Percentiles rank a stretch among this genome's conserved stretches.
Evolutionary conservation across 2,329 filamentous ascomycete species (phyloP).

Genomic region (Fusarium subtropicale): DNA sequence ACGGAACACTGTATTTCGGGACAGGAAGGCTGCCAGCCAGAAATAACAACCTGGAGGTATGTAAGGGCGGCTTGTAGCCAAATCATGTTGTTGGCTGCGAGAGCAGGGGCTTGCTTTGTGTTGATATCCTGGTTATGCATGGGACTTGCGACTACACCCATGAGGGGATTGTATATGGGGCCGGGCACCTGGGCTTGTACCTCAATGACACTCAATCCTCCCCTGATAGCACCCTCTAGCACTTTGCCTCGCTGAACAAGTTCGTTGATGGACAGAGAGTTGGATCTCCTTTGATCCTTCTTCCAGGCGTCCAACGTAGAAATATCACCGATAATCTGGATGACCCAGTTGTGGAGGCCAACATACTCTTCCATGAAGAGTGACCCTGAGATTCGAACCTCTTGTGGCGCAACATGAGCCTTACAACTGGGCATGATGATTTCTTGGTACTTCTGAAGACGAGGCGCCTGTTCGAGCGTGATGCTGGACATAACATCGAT

Average conservation of each 20-base stretch:
- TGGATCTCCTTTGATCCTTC: constrained; percentile 56
- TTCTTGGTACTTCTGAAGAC: constrained; percentile 57
- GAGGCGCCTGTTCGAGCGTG: constrained; percentile 56
- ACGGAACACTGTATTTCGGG: constrained; percentile 55
- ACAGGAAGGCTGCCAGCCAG: constrained; percentile 63
- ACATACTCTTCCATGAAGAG: constrained; percentile 63
- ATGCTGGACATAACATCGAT: constrained; percentile 64
- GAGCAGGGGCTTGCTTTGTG: constrained; percentile 37
- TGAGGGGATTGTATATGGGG: constrained; percentile 13
- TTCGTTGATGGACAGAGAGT: constrained; percentile 59
- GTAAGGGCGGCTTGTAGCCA: constrained; percentile 62
- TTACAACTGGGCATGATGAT: constrained; percentile 53
- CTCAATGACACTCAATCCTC: constrained; percentile 50
- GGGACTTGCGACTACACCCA: constrained; percentile 39
- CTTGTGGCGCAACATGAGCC: constrained; percentile 22
- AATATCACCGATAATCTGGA: constrained; percentile 66
- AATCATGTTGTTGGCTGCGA: constrained; percentile 52
- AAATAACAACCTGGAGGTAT: constrained; percentile 62
- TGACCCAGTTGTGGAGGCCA: constrained; percentile 68
- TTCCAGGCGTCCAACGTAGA: constrained; percentile 68
- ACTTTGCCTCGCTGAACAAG: constrained; percentile 58
- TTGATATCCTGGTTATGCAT: constrained; percentile 41
- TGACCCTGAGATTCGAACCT: constrained; percentile 44
- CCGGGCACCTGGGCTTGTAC: constrained; percentile 13
- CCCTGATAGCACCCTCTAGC: constrained; percentile 55